These are phyloP conservation scores for Chaetomium tenue DNA, from an alignment of 495 filamentous ascomycete genomes.

Conservation along the genomic window DNA sequence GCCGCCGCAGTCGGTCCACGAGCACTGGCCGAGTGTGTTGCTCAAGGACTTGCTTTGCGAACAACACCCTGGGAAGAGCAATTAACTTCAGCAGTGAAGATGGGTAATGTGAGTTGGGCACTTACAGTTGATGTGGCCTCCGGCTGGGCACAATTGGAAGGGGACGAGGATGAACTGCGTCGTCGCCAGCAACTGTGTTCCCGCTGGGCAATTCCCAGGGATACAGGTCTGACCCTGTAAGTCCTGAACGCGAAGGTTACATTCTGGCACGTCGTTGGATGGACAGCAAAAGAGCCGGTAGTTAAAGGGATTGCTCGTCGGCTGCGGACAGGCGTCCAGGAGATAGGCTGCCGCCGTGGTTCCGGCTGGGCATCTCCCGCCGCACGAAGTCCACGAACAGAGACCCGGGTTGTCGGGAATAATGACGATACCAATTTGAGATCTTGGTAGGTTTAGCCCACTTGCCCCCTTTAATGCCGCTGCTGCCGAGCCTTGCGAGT, in stretches of 20 bases:
- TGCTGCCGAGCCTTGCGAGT: constrained; percentile 6
- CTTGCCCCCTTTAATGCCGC: neutral
- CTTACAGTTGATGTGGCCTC: constrained; percentile 9
- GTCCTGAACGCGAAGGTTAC: neutral
- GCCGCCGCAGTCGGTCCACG: constrained; percentile 9
- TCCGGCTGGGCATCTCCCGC: neutral
- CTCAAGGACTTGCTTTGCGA: neutral
- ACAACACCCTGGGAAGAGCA: neutral
- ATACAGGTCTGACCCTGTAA: neutral
- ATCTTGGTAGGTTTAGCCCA: neutral
- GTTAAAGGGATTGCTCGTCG: neutral
- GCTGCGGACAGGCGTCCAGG: constrained; percentile 7
- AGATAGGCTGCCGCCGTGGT: neutral
- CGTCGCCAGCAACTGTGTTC: constrained; percentile 4
- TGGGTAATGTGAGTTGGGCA: neutral
- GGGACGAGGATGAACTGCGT: constrained; percentile 6
- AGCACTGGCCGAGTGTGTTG: constrained; percentile 5
- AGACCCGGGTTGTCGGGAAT: constrained; percentile 3
- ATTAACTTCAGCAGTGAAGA: no score
- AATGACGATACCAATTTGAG: neutral
- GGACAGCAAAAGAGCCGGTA: constrained; percentile 7
- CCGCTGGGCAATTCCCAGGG: neutral
- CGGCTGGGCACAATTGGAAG: neutral
- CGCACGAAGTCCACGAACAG: neutral
- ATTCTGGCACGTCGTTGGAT: constrained; percentile 4